Percentiles rank a stretch among this genome's conserved stretches.
These are phyloP conservation scores for Candida golubevii DNA, from an alignment of 805 yeast genomes.

Conservation along the genomic window DNA sequence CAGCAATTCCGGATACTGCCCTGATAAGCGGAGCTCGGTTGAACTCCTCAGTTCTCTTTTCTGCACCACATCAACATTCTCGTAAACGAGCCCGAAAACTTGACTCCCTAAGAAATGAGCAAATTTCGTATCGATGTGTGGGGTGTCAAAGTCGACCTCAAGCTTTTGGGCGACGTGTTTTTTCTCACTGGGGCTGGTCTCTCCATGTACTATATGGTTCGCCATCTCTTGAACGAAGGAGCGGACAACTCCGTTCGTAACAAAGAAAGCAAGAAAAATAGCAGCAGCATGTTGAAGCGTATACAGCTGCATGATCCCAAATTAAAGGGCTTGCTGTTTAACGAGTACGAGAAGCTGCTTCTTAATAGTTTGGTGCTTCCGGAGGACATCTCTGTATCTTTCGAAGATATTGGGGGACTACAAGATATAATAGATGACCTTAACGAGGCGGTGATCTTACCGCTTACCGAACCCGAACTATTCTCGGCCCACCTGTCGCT, in stretches of 20 bases:
- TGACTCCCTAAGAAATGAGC: constrained; percentile 20
- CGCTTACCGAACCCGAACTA: constrained; percentile 69
- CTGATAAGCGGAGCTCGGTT: too few species aligned
- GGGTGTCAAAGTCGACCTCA: constrained; percentile 36
- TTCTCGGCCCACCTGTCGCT: constrained; percentile 64
- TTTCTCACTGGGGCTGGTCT: constrained; percentile 57
- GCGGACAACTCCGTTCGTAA: constrained; percentile 34
- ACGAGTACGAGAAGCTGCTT: constrained; percentile 73
- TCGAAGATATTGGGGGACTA: constrained; percentile 86
- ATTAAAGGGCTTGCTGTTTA: constrained; percentile 47
- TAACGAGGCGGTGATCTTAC: constrained; percentile 83
- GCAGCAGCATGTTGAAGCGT: constrained; percentile 41
- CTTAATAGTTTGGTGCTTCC: constrained; percentile 79
- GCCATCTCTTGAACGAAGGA: constrained; percentile 34
- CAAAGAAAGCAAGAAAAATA: constrained; percentile 61
- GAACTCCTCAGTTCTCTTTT: too few species aligned
- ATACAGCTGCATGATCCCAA: constrained; percentile 52
- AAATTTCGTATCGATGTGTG: constrained; percentile 33
- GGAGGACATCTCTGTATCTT: constrained; percentile 70
- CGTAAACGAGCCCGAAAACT: too few species aligned
- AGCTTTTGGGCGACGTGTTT: constrained; percentile 38
- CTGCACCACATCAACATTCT: too few species aligned
- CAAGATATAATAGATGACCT: constrained; percentile 79
- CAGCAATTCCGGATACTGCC: too few species aligned
- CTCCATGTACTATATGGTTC: constrained; percentile 61